Conservation (phyloP, 2,329 filamentous ascomycete species). For the Knufia petricola region DNA sequence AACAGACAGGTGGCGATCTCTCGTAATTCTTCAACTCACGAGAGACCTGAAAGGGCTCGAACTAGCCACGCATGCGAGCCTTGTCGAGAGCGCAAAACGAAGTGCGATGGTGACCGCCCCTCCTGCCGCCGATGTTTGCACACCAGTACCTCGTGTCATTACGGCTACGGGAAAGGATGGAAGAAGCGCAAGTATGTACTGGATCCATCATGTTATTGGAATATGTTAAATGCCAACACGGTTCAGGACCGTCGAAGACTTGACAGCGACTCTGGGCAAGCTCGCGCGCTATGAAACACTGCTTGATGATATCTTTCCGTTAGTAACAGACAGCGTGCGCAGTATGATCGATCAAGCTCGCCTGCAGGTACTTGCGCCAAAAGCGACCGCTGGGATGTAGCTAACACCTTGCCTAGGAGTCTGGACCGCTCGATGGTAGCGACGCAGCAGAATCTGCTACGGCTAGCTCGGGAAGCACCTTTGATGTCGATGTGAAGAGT, state of each 20-base stretch:
- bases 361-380: constrained; percentile 13
- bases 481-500: background rate
- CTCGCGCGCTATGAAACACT: constrained; percentile 22
- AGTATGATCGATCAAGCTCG: constrained; percentile 21
- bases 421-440: background rate
- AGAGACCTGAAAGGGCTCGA: constrained; percentile 21
- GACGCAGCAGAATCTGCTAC: background rate
- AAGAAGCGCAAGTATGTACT: constrained; percentile 23
- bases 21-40: constrained; percentile 14
- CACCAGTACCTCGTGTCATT: constrained; percentile 21
- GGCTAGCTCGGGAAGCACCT: background rate
- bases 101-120: constrained; percentile 22
- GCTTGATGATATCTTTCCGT: constrained; percentile 20
- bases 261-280: constrained; percentile 20
- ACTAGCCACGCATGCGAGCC: constrained; percentile 24
- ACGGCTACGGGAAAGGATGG: constrained; percentile 24
- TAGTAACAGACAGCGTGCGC: constrained; percentile 20
- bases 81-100: constrained; percentile 23
- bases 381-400: too few species aligned
- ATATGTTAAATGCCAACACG: background rate
- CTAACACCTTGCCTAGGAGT: background rate
- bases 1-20: constrained; percentile 11
- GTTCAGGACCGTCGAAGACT: constrained; percentile 21
- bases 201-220: background rate
- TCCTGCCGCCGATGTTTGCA: constrained; percentile 22